Base-by-base conservation (phyloP, 495 filamentous ascomycete species). In the Haplographium delicatum region DNA sequence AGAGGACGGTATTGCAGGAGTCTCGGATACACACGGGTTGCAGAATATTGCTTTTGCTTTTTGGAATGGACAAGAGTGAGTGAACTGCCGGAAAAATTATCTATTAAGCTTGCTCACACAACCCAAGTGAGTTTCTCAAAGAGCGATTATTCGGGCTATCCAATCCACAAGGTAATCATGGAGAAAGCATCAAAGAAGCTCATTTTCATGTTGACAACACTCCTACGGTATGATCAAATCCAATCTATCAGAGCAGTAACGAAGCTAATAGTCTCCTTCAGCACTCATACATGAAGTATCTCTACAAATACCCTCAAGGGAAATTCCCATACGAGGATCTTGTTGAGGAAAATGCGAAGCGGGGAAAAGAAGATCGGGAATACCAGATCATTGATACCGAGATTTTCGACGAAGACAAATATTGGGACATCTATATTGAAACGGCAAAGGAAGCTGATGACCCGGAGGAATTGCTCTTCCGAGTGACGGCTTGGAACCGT, bases 211-310 rank as follows among this genome's bases (percentile, higher is more conserved):
- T 96, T 44, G 91, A 97, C 65, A 97, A 97, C 63, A 94, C 87
- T 22, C 91, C 91, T 67, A 74, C 68, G 43, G 72, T 76, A 34
- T 1, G 8, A 24, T 44, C 20, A n/a, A n/a, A n/a, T n/a, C n/a
- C n/a, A n/a, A n/a, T n/a, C n/a, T n/a, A n/a, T n/a, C n/a, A n/a
- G n/a, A n/a, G n/a, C n/a, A n/a, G n/a, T n/a, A n/a, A n/a, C n/a
- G n/a, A n/a, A n/a, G n/a, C n/a, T n/a, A n/a, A n/a, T n/a, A n/a
- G n/a, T n/a, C n/a, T n/a, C n/a, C n/a, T n/a, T 27, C 62, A 90
- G 85, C 91, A 97, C 68, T 95, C 91, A 18, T 97, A 97, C 72
- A 97, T 97, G 91, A 97, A 97, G 66, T 93, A 80, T 60, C 83
- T 96, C 54, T 97, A 97, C 77, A 97, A 96, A 66, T 95, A 96